Base-by-base conservation (phyloP, 2,329 filamentous ascomycete genomes). In the Colletotrichum tabaci region DNA sequence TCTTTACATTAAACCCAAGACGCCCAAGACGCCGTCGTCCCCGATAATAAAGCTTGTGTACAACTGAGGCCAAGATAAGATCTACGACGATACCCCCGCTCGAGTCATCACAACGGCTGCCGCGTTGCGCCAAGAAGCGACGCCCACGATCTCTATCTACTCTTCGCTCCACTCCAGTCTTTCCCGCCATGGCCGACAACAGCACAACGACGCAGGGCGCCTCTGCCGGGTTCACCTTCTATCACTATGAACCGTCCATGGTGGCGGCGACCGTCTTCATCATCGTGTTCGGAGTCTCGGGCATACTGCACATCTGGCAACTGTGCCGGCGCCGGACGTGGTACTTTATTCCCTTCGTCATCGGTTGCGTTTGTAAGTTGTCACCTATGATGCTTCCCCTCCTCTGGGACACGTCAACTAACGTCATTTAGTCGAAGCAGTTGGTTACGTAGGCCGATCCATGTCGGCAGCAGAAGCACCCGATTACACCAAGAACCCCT, bases 271-370 rank as follows among this genome's bases (percentile, higher is more conserved):
- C 82, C 15, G 74, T 84, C 16, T 86, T 86, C 60, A 77, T 82
- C 15, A 76, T 79, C 4, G 63, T 87, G 21, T 85, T 87, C 74
- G 77, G 77, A 21, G 72, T 84, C 12, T 80, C 85, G 6, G 81
- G 83, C 0, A 49, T 79, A 0, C 64, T 83, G 0, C 86, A 87
- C 74, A 66, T 76, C 5, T 83, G 77, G 26, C 84, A 85, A 62
- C 74, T 87, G 44, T 30, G 82, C 30, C 77, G 78, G 23, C 78
- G 80, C 3, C 79, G 83, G 63, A 85, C 85, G 10, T 88, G 86
- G 85, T 89, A 87, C 76, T 85, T 87, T 74, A 84, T 86, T 3
- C 85, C 87, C 0, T 85, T 89, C 50, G 74, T 86, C 4, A 79
- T 89, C 30, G 87, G 88, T n/a, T 86, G 86, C 55, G 70, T 84